Conservation (phyloP, 2,329 filamentous ascomycete species). For the Colletotrichum shisoi region DNA sequence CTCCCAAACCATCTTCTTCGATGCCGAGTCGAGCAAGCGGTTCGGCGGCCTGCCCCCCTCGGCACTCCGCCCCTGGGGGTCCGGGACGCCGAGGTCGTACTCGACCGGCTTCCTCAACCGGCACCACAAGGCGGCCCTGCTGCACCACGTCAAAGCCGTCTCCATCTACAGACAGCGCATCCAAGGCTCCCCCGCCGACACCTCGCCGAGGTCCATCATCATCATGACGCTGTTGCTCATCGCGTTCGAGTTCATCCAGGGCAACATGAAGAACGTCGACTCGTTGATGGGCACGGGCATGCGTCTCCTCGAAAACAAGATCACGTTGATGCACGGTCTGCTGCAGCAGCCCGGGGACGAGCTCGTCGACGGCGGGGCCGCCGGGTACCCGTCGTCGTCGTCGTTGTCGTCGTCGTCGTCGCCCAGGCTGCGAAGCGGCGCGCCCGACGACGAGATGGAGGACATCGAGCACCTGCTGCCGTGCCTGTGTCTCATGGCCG, state of each 20-base stretch:
- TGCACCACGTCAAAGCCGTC: conserved; percentile 36
- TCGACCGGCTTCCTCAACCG: conserved; percentile 7
- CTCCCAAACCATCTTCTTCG: conserved; percentile 37
- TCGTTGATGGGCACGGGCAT: conserved; percentile 32
- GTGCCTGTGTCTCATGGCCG: conserved; percentile 34
- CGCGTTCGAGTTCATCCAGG: conserved; percentile 40
- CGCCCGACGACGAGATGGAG: conserved; percentile 31
- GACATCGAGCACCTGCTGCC: conserved; percentile 36
- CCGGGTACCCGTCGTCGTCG: background rate
- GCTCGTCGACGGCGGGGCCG: accelerated
- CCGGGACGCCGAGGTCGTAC: background rate
- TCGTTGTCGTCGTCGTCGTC: too few relatives aligned
- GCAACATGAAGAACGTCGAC: conserved; percentile 37
- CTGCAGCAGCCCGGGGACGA: background rate
- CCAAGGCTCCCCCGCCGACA: background rate
- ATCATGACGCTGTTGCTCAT: conserved; percentile 40
- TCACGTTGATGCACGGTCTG: conserved; percentile 3
- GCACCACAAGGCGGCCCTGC: conserved; percentile 36
- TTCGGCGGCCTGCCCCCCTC: conserved; percentile 1
- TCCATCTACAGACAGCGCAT: conserved; percentile 37
- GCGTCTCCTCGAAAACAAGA: conserved; percentile 23
- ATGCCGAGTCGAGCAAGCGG: conserved; percentile 2
- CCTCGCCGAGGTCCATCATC: conserved; percentile 35
- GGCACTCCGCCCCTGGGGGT: conserved; percentile 13
- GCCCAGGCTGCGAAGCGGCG: background rate